Base-by-base conservation (phyloP, 768 basidiomycete genomes). In the Phanerochaete carnosa region DNA sequence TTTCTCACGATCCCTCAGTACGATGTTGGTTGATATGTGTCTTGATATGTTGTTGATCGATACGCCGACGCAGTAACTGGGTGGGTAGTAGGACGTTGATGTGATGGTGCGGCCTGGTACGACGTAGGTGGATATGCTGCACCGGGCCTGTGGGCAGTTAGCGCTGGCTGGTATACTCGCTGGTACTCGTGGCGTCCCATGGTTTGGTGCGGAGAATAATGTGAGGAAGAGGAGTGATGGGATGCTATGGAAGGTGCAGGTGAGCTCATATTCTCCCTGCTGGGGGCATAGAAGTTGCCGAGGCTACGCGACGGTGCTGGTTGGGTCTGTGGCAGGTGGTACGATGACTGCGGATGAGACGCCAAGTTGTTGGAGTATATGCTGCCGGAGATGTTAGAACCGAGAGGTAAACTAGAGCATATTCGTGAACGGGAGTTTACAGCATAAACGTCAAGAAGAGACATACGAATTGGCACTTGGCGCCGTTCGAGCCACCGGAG, bases 11-110 rank as follows among this genome's bases (percentile, higher is more conserved):
- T 7, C 13, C 52, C 39, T 61, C 56, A 49, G 58, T 62, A 45
- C 35, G 65, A 43, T 60, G 65, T 60, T 46, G 53, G 61, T 26
- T 64, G 55, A 25, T 53, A 55, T 3, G 59, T 30, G 15, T 26
- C 55, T 35, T 45, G 58, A 12, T 23, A 49, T 19, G 39, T 43
- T 4, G 8, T 43, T 43, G 39, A 19, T 19, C 19, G 39, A 19
- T 43, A 43, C 4, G 39, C 39, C 39, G 39, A 12, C 39, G 39
- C 4, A 19, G 39, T 19, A 43, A 4, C 26, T 28, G 30, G 57
- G 39, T 46, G 32, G 9, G 59, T 3, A 32, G 5, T 55, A 11
- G 50, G 5, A 29, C 29, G 51, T 16, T 60, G 5, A 29, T 43
- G 51, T 16, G 54, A 45, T n/a, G 49, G 32, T 33, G 57, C 56